Base-by-base conservation (phyloP, 768 basidiomycete genomes). In the Dacryopinax primogenitus region DNA sequence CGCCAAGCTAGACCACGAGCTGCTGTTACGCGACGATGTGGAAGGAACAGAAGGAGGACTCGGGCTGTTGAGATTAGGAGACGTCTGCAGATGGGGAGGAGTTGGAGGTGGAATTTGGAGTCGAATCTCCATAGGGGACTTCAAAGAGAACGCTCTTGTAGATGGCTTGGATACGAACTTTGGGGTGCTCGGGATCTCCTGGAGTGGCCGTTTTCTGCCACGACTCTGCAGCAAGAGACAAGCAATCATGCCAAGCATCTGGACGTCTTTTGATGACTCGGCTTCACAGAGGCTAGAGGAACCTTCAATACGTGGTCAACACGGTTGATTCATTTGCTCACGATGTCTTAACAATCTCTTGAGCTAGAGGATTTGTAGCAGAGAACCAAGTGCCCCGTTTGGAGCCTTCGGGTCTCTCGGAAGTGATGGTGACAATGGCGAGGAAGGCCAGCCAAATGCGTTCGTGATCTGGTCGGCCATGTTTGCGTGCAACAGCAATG, bases 181-280 rank as follows among this genome's bases (percentile, higher is more conserved):
- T 11, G n/a, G 64, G 12, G 30, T 18, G 28, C 64, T 33, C 18
- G 30, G 64, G 28, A 13, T 7, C 9, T 16, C 15, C 39, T 12
- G 21, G 44, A 15, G 28, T 36, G 34, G 45, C 47, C 28, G 65
- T n/a, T n/a, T 62, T 41, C 4, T 66, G 30, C 51, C 39, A 6
- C 51, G 51, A 58, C 21, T 58, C 70, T 86, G 85, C 1, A 91
- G 77, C 1, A 91, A 74, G n/a, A 90, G 73, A 61, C 83, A 77
- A 0, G 88, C 79, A 2, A 90, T 67, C 83, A 92, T 90, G 0
- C 87, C 88, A 16, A 92, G 77, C 84, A 90, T 85, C 70, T 92
- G 89, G 1, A 91, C 73, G 69, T 92, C 88, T 70, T 83, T 88
- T 34, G 76, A 77, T 6, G 67, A 69, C 15, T 76, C 73, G 33